Base-by-base conservation (phyloP, 371 early-diverging fungal species). In the Lichtheimia hyalospora region DNA sequence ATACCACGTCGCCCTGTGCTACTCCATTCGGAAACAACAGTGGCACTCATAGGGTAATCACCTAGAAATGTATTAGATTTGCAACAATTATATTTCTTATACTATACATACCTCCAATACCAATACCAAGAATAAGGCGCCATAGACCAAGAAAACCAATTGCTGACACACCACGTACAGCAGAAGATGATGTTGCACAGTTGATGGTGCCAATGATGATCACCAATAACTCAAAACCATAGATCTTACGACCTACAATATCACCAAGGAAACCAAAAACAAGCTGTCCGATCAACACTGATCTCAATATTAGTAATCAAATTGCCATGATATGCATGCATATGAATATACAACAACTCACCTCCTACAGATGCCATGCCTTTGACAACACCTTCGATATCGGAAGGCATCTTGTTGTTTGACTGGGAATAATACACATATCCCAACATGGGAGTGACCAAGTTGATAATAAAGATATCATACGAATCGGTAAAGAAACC, bases 401-500 rank as follows among this genome's bases (percentile, higher is more conserved):
- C 66, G 49, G 84, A 64, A 8, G 89, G 89, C 27, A 88, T 81
- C 62, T 81, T 84, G 67, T 82, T 82, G 34, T 57, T 55, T 3
- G 80, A 67, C 28, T 73, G 60, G 52, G 83, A 73, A 53, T 77
- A 90, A 71, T 89, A 92, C 40, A 89, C 84, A 63, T 82, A 86
- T 53, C 89, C 89, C 64, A 95, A 74, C 89, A 92, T 92, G 18
- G 89, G 82, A 3, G 91, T 80, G 54, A 89, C 88, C 66, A 92
- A 71, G 67, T 88, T 88, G 71, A 93, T 93, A 57, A 89, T 87
- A 62, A 94, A 95, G 41, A 92, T 82, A 83, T 95, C 93, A 74
- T 93, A 92, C 15, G 92, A 88, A 70, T 93, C 93, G 20, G 93
- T 93, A 67, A 90, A 92, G 81, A 92, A 93, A 61, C 95, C 94